Base-by-base conservation (phyloP, 2,329 filamentous ascomycete species). In the Ceratocystis eucalypticola region DNA sequence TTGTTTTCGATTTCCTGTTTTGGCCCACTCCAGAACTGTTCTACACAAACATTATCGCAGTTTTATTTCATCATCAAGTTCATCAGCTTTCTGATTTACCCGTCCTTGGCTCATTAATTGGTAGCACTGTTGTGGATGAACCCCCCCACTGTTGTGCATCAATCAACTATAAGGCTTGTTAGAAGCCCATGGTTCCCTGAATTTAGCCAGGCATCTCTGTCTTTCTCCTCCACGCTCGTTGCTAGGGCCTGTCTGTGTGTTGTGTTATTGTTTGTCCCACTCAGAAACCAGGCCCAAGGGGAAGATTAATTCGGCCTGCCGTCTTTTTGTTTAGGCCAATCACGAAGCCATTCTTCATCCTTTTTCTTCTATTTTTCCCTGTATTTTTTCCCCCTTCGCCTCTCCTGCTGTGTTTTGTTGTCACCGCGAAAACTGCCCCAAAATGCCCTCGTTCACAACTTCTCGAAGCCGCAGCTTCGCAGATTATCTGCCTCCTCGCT, bases 341-440 rank as follows among this genome's bases (percentile, higher is more conserved):
- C n/a, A 46, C 20, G 44, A 37, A 46, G 37, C 64, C 37, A 28
- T 22, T 30, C 30, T 64, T n/a, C 53, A 65, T 57, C 30, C 22
- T 59, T 57, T 59, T 44, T 41, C 67, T 37, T 48, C n/a, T 48
- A 33, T 57, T 55, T 45, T 53, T 62, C 33, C 20, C 53, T 65
- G 22, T 57, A 46, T 63, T 64, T 68, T 59, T 7, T 10, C 64
- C 22, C 53, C 61, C 6, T 45, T 44, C 59, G 33, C 61, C 67
- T 63, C 41, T 55, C 28, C 17, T 50, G 55, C 37, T 5, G 57
- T 53, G 17, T 57, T 37, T 33, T 62, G 44, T 46, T 6, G 3
- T 45, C n/a, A 17, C 45, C 30, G 44, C 41, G 15, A 48, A 30
- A 33, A 20, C 20, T 8, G 25, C 25, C 61, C 22, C 61, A 63